phyloP scores from a whole-genome alignment of 257 asterid genomes.

The Fraxinus excelsior region DNA sequence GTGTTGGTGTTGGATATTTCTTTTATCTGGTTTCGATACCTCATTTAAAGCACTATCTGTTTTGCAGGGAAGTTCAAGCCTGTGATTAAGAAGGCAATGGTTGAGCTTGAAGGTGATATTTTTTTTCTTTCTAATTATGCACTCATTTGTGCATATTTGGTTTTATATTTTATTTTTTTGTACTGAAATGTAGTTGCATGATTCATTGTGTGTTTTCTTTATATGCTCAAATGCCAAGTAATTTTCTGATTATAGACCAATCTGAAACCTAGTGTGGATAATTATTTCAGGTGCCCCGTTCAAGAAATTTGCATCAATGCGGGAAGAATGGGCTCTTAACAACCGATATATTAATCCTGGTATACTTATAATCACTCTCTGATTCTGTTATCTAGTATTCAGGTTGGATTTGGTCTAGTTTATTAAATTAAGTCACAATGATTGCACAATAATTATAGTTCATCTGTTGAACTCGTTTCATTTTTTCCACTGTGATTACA shows the following conservation, averaged over 20 bases:
- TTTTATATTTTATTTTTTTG: neutral
- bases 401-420: neutral
- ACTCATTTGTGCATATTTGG: neutral
- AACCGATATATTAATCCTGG: conserved; percentile 87
- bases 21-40: neutral
- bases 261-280: conserved; percentile 11
- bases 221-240: neutral
- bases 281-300: conserved; percentile 80
- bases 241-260: neutral
- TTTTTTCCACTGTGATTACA: conserved; percentile 28
- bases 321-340: conserved; percentile 92
- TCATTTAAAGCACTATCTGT: neutral
- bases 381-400: neutral
- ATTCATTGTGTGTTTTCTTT: neutral
- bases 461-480: neutral
- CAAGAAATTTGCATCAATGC: conserved; percentile 68
- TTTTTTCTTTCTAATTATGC: neutral
- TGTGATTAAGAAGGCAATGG: conserved; percentile 83
- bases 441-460: neutral
- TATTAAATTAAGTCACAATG: neutral
- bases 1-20: neutral
- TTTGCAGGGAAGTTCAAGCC: conserved; percentile 75
- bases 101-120: conserved; percentile 66
- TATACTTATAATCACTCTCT: conserved; percentile 25
- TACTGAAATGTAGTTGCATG: neutral